Conservation (phyloP, 108 stramenopile species). For the Pseudonitzschia multiseries region DNA sequence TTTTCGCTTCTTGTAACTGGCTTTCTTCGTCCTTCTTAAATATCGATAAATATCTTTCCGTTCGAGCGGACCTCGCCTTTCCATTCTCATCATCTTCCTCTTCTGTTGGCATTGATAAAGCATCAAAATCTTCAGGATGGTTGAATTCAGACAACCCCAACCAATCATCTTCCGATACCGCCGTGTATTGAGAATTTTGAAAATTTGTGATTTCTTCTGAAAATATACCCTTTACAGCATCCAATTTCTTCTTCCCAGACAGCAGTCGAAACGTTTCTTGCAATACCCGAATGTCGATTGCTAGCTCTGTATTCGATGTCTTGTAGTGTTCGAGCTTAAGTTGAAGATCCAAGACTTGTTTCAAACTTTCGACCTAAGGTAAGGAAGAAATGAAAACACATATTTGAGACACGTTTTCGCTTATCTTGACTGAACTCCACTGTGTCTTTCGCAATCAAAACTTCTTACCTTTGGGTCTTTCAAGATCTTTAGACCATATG, state of each 20-base stretch:
- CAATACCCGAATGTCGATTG: conserved; percentile 35
- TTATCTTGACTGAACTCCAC: neutral
- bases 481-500: conserved; percentile 25
- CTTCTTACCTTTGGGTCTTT: conserved; percentile 35
- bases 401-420: neutral
- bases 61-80: neutral
- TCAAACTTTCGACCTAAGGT: conserved; percentile 30
- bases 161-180: neutral
- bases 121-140: neutral
- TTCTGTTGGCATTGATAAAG: neutral
- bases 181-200: neutral
- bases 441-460: neutral
- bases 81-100: neutral
- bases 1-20: neutral
- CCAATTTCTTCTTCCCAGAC: conserved; percentile 14
- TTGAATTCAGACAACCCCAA: neutral
- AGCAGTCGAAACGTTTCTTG: conserved; percentile 31
- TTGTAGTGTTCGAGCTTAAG: conserved; percentile 20
- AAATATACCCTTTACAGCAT: neutral
- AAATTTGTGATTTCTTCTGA: neutral
- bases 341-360: conserved; percentile 25
- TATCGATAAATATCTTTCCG: neutral
- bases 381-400: neutral
- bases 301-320: conserved; percentile 31
- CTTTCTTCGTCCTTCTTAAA: neutral